Conservation (phyloP, 2,329 filamentous ascomycete genomes). For the Verticillium tricorpus region DNA sequence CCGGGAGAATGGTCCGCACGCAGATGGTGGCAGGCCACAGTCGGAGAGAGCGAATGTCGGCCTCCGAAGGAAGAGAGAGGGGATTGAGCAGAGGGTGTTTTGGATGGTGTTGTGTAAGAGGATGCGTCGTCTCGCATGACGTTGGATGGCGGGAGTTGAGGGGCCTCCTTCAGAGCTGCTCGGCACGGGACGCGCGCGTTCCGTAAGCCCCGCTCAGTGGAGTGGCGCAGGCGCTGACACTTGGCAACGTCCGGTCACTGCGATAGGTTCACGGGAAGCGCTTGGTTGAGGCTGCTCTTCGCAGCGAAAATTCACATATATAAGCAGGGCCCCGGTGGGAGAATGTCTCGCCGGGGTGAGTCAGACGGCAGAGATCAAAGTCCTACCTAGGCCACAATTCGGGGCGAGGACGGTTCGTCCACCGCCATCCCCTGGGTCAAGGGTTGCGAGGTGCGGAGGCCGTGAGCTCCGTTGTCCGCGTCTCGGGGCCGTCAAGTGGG, state of each 20-base stretch:
- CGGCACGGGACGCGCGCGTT: background rate
- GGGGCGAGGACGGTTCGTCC: too few relatives aligned
- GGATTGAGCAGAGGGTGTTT: background rate
- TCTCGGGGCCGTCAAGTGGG: background rate
- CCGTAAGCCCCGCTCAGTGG: background rate
- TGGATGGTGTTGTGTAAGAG: background rate
- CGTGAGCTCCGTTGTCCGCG: background rate
- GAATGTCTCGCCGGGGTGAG: background rate
- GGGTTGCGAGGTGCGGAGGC: background rate
- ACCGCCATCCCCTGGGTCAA: background rate
- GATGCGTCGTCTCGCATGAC: background rate
- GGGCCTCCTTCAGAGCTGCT: background rate
- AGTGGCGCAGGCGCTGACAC: background rate
- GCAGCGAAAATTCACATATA: too few relatives aligned
- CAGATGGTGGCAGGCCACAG: background rate
- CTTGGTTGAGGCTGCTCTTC: too few relatives aligned
- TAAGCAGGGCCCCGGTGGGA: too few relatives aligned
- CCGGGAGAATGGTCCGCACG: background rate
- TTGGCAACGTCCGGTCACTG: background rate
- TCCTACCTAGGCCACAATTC: background rate
- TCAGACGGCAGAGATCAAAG: background rate
- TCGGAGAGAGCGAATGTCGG: conserved; percentile 7
- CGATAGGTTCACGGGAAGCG: too few relatives aligned
- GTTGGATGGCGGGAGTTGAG: background rate
- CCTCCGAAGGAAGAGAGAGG: conserved; percentile 4